A percentile compares a stretch with the other conserved stretches of the same genome.
Conservation (phyloP, 768 basidiomycete species). For the Russula foetens region DNA sequence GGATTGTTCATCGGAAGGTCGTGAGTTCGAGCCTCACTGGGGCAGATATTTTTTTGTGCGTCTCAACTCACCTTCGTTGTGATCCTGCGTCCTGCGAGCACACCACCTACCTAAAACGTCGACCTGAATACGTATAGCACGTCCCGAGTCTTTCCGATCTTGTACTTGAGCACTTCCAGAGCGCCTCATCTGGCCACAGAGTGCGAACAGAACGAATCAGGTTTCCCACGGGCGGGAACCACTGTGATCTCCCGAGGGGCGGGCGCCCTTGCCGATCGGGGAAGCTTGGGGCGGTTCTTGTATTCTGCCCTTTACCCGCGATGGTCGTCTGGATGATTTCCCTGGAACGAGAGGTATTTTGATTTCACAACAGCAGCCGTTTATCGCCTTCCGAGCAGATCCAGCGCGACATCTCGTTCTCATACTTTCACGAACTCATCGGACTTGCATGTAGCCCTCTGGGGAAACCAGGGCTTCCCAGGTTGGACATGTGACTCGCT, state of each 20-base stretch:
- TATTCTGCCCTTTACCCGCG: not conserved
- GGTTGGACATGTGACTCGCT: not conserved
- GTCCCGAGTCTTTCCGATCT: not conserved
- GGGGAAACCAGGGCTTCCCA: not conserved
- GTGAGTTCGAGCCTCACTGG: conserved; percentile 48
- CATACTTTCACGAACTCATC: not conserved
- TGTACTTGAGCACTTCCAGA: not conserved
- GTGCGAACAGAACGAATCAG: conserved; percentile 1
- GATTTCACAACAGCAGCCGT: not conserved
- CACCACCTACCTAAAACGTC: not conserved
- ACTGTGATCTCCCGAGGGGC: not conserved
- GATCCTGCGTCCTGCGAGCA: not conserved
- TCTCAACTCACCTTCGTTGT: too few relatives aligned
- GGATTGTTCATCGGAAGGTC: conserved; percentile 36
- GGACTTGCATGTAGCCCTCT: conserved; percentile 1
- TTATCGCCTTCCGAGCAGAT: conserved; percentile 5
- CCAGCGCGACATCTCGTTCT: not conserved
- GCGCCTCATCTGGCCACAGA: not conserved
- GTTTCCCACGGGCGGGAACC: not conserved
- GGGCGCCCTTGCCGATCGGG: not conserved
- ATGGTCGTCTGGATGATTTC: not conserved
- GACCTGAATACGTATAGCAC: not conserved
- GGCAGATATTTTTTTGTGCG: conserved; percentile 34
- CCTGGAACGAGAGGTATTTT: not conserved
- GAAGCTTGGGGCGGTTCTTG: not conserved